phyloP scores from a whole-genome alignment of 257 asterid genomes.

The Solanum pennellii region DNA sequence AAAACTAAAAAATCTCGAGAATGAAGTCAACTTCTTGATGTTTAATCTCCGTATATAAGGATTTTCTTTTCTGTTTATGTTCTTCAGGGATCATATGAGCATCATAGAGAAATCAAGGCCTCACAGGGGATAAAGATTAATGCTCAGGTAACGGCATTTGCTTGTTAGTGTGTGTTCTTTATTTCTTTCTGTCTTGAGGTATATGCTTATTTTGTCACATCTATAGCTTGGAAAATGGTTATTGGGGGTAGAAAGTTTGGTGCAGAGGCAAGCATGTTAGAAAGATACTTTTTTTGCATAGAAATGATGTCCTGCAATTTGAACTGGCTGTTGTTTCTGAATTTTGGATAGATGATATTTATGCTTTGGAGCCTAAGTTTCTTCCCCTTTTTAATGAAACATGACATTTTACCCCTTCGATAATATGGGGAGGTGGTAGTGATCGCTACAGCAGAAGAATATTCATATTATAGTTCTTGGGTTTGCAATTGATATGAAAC shows the following conservation, averaged over 20 bases:
- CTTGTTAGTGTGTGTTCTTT: neutral
- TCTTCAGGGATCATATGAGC: neutral
- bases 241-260: neutral
- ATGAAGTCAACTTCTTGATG: neutral
- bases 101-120: neutral
- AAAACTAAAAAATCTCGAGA: neutral
- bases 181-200: neutral
- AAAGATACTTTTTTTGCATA: no score
- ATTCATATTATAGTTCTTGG: neutral
- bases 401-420: neutral
- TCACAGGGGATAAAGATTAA: neutral
- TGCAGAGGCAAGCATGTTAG: neutral
- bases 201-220: neutral
- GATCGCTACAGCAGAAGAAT: neutral
- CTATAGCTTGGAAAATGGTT: neutral
- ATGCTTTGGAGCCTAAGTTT: neutral
- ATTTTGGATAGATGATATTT: neutral
- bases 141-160: neutral
- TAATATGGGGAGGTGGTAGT: neutral
- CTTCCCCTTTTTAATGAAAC: neutral
- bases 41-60: neutral
- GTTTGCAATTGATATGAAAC: neutral
- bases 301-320: no score
- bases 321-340: neutral
- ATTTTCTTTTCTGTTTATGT: neutral